phyloP scores from a whole-genome alignment of 352 stramenopile species.

The Globisporangium echinulatum region DNA sequence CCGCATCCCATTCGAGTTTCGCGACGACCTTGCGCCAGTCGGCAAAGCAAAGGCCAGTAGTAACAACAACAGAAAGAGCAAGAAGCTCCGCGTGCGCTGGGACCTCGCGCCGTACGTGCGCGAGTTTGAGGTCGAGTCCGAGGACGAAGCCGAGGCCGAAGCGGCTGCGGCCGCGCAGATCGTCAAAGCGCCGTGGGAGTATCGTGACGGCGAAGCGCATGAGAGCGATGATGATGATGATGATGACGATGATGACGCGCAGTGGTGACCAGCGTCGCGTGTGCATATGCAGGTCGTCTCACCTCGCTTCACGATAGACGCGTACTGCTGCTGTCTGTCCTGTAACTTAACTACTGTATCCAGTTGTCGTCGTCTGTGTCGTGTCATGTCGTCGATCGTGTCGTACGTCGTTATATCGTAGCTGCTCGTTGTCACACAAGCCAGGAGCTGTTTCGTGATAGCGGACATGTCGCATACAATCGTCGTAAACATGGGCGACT shows the following conservation, averaged over 20 bases:
- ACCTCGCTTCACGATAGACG: too few relatives aligned
- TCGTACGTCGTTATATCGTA: too few relatives aligned
- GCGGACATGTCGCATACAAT: too few relatives aligned
- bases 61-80: conserved; percentile 27
- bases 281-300: too few relatives aligned
- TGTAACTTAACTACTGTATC: too few relatives aligned
- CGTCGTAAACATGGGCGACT: too few relatives aligned
- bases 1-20: conserved; percentile 54
- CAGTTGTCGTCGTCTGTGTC: too few relatives aligned
- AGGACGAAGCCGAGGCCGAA: conserved; percentile 34
- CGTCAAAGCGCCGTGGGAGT: conserved; percentile 17
- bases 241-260: conserved; percentile 10
- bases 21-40: conserved; percentile 30
- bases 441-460: too few relatives aligned
- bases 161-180: conserved; percentile 20
- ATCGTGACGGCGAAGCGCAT: conserved; percentile 9
- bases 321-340: too few relatives aligned
- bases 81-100: conserved; percentile 39
- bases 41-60: conserved; percentile 3
- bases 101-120: conserved; percentile 31
- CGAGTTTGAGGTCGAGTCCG: conserved; percentile 58
- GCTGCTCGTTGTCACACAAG: too few relatives aligned
- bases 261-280: not conserved
- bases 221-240: conserved; percentile 38
- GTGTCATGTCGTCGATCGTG: too few relatives aligned